Percentiles rank a stretch among this genome's conserved stretches.
Evolutionary conservation across 352 stramenopile genomes (phyloP).

Genomic region (Phytopythium montanum): DNA sequence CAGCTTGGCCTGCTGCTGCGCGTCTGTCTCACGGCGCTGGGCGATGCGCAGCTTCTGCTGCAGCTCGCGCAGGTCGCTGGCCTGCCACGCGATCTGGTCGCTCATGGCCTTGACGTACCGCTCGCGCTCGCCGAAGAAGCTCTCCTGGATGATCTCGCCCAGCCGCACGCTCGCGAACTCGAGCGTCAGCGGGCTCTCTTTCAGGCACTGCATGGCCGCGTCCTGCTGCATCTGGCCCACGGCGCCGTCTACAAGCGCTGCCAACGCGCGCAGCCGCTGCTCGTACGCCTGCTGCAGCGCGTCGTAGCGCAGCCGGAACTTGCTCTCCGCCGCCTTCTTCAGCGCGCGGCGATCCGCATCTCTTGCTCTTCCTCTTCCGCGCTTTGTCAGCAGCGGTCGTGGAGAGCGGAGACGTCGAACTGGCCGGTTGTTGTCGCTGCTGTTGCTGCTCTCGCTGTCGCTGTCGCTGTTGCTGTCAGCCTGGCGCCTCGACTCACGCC

Average conservation of each 20-base stretch:
- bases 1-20: slow-evolving; percentile 40
- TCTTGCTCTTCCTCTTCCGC: not conserved
- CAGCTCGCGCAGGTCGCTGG: slow-evolving; percentile 50
- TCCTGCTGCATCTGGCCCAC: slow-evolving; percentile 56
- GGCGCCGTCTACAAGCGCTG: slow-evolving; percentile 41
- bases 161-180: slow-evolving; percentile 61
- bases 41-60: slow-evolving; percentile 40
- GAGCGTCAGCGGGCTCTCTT: slow-evolving; percentile 58
- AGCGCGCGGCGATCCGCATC: slow-evolving; percentile 24
- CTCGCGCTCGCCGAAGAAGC: slow-evolving; percentile 63
- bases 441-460: slow-evolving; percentile 8
- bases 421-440: not conserved
- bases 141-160: slow-evolving; percentile 63
- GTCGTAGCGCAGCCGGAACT: slow-evolving; percentile 66
- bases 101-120: slow-evolving; percentile 69
- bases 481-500: not conserved
- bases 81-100: slow-evolving; percentile 70
- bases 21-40: slow-evolving; percentile 32
- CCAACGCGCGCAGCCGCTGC: slow-evolving; percentile 55
- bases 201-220: slow-evolving; percentile 52
- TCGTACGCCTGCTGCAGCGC: slow-evolving; percentile 73
- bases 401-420: not conserved
- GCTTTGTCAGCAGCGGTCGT: not conserved
- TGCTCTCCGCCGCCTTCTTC: slow-evolving; percentile 60
- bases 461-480: not conserved